Evolutionary conservation across 371 early-diverging fungal species (phyloP).

Genomic region (Batkoa obscura): DNA sequence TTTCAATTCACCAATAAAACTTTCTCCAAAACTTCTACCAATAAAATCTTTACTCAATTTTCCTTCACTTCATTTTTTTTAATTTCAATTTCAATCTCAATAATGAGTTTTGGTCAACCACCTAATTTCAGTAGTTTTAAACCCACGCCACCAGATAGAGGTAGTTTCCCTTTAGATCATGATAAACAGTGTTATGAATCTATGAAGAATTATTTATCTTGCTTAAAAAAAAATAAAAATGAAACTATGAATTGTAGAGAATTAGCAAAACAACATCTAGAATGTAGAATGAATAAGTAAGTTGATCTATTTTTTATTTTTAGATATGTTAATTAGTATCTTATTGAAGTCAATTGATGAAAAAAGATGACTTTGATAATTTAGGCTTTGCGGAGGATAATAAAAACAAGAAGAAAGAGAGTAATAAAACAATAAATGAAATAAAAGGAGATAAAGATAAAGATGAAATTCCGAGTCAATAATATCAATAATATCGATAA

Average conservation of each 20-base stretch:
- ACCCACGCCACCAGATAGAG: constrained; percentile 49
- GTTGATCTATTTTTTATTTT: background rate
- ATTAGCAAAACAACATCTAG: constrained; percentile 43
- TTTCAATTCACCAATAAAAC: background rate
- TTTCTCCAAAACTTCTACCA: background rate
- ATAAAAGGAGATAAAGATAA: too few species aligned
- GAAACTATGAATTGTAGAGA: constrained; percentile 44
- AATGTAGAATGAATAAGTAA: constrained; percentile 71
- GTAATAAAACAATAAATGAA: background rate
- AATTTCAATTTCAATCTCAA: too few species aligned
- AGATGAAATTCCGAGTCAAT: too few species aligned
- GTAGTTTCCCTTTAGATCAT: constrained; percentile 66
- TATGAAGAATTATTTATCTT: constrained; percentile 51
- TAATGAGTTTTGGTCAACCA: constrained; percentile 42
- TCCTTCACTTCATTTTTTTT: too few species aligned
- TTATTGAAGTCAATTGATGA: constrained; percentile 39
- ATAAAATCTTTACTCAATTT: too few species aligned
- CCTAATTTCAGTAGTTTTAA: constrained; percentile 28
- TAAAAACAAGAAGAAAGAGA: background rate
- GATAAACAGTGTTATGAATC: constrained; percentile 46
- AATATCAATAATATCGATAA: too few species aligned
- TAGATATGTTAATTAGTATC: background rate
- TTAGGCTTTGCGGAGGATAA: constrained; percentile 37
- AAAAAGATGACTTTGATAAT: constrained; percentile 38
- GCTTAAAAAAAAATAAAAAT: constrained; percentile 44